A percentile compares a stretch with the other conserved stretches of the same genome.
phyloP scores from a whole-genome alignment of 2,329 filamentous ascomycete genomes.

The Celoporthe dispersa region DNA sequence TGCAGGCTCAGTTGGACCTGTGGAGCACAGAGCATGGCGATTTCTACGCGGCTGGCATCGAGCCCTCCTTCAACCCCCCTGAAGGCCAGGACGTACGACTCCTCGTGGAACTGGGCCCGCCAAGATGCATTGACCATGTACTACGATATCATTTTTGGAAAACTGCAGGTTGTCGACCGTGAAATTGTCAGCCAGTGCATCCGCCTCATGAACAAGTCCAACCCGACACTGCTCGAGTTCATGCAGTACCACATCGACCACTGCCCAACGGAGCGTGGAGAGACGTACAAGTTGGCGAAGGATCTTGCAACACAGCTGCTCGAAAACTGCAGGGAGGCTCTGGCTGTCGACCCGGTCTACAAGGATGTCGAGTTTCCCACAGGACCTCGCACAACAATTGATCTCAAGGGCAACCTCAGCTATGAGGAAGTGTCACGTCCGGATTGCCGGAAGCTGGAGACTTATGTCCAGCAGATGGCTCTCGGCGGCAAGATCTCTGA shows the following conservation, averaged over 20 bases:
- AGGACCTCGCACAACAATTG: conserved; percentile 88
- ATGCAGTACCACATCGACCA: conserved; percentile 99
- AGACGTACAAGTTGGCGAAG: conserved; percentile 98
- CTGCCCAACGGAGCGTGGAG: conserved; percentile 93
- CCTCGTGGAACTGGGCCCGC: conserved; percentile 98
- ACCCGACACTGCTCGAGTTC: conserved; percentile 92
- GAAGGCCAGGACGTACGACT: conserved; percentile 96
- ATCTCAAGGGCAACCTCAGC: conserved; percentile 87
- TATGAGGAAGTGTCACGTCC: conserved; percentile 86
- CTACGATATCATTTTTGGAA: conserved; percentile 97
- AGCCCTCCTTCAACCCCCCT: conserved; percentile 90
- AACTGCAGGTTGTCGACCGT: conserved; percentile 88
- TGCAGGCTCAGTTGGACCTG: conserved; percentile 91
- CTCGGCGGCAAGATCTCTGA: conserved; percentile 98
- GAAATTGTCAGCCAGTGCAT: conserved; percentile 99
- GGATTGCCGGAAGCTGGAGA: conserved; percentile 94
- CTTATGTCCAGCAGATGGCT: conserved; percentile 98
- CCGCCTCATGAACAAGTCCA: conserved; percentile 98
- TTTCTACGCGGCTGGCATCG: conserved; percentile 92
- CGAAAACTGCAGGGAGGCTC: conserved; percentile 94
- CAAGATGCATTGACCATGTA: conserved; percentile 99
- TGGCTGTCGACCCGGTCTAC: conserved; percentile 83
- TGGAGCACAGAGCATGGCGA: conserved; percentile 97
- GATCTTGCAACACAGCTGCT: conserved; percentile 91
- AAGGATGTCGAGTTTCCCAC: conserved; percentile 95